Base-by-base conservation (phyloP, 257 asterid species). In the Galeopsis tetrahit region DNA sequence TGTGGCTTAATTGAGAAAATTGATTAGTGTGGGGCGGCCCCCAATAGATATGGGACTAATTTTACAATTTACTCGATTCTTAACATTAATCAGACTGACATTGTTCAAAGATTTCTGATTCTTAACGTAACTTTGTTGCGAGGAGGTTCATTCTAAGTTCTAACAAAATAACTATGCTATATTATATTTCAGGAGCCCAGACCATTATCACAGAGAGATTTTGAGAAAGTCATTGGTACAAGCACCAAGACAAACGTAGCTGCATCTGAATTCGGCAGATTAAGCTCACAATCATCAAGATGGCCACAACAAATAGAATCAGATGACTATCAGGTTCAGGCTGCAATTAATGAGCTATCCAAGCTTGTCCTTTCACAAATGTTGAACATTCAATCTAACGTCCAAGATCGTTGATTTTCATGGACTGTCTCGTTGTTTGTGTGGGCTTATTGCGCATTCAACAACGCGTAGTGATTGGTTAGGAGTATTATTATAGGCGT, bases 291-390 rank as follows among this genome's bases (percentile, higher is more conserved):
- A 67, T 69, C 82, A 68, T 42, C 83, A 1, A 79, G 82, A 57
- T 86, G 87, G 84, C 59, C 82, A 4, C 79, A 56, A n/a, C 78
- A 21, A 48, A 63, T 72, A 61, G 89, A 82, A 3, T 77, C 84
- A 9, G 92, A 90, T 58, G 83, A 83, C 77, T 84, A 78, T 78
- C 96, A 77, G 82, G 92, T 86, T 66, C 92, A 85, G 80, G 88
- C 78, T 36, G 94, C 92, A n/a, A 84, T 92, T 15, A 75, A 59
- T 39, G 92, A 92, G 88, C 86, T 92, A 56, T 88, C 98, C 48
- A 85, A 83, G 85, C 81, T 88, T 49, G 86, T 92, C 17, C 83
- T 82, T 72, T 84, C 96, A 49, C 92, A 84, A 49, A 80, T 88
- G 66, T 66, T 87, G 75, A 87, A 86, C 80, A 74, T 84, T 53